Conservation (phyloP, 1,284 basidiomycete genomes). For the Wallemia ichthyophaga region DNA sequence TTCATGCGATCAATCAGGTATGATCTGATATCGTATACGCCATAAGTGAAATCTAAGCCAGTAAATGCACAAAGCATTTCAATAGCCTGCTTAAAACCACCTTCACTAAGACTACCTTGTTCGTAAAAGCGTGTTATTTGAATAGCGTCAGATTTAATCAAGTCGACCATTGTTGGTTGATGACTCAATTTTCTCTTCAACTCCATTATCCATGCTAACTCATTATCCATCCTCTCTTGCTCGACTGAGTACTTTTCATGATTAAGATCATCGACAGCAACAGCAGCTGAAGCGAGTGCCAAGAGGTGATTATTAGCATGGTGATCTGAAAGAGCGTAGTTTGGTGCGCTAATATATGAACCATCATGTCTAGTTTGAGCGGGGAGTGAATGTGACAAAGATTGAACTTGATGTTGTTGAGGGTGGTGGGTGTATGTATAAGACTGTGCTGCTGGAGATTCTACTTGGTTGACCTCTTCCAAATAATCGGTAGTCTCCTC, state of each 20-base stretch:
- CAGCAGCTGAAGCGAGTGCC: not conserved
- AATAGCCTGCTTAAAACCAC: not conserved
- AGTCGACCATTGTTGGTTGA: not conserved
- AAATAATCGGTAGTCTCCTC: not conserved
- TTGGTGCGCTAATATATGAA: not conserved
- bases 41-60: not conserved
- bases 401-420: not conserved
- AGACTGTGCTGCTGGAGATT: not conserved
- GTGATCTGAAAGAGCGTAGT: not conserved
- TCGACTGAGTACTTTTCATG: not conserved
- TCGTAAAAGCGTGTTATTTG: not conserved
- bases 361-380: not conserved
- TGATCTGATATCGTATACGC: not conserved
- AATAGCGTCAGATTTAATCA: not conserved
- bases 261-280: not conserved
- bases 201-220: not conserved
- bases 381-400: too few relatives aligned
- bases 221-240: not conserved
- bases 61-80: not conserved
- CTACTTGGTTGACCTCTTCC: not conserved
- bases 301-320: not conserved
- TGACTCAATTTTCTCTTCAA: not conserved
- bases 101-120: not conserved
- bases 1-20: not conserved
- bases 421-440: not conserved